phyloP scores from a whole-genome alignment of 139 green algal species.

The Bryopsis sp. region DNA sequence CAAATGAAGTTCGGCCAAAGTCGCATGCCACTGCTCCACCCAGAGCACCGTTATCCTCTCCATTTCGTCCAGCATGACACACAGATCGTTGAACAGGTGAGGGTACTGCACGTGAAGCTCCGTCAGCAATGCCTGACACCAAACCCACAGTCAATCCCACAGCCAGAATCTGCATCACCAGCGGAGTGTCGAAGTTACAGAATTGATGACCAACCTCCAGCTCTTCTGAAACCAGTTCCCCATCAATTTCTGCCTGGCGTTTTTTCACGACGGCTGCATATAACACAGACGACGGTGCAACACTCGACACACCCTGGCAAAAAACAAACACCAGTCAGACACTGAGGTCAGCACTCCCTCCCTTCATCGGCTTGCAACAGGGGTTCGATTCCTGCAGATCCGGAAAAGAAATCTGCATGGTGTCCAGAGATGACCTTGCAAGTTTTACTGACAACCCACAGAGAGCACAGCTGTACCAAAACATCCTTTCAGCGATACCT shows the following conservation, averaged over 20 bases:
- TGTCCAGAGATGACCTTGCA: no score
- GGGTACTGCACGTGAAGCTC: background rate
- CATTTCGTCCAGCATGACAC: slow-evolving; percentile 30
- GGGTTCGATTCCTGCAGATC: no score
- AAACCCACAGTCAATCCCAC: no score
- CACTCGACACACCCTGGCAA: slow-evolving; percentile 22
- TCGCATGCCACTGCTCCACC: slow-evolving; percentile 52
- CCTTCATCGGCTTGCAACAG: no score
- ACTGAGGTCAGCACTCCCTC: no score
- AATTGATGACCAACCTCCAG: background rate
- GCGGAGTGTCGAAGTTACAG: background rate
- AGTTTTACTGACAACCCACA: no score
- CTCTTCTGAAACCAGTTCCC: background rate
- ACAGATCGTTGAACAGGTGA: background rate
- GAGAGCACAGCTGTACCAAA: no score
- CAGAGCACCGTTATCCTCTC: slow-evolving; percentile 33
- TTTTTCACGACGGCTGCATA: slow-evolving; percentile 42
- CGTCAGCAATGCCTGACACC: background rate
- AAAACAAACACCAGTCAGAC: no score
- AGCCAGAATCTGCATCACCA: background rate
- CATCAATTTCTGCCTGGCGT: background rate
- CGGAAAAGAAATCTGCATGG: no score
- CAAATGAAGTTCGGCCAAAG: slow-evolving; percentile 45
- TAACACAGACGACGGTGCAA: slow-evolving; percentile 43
- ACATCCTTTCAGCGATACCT: no score